phyloP scores from a whole-genome alignment of 345 rosid genomes.

The Eucalyptus albens region DNA sequence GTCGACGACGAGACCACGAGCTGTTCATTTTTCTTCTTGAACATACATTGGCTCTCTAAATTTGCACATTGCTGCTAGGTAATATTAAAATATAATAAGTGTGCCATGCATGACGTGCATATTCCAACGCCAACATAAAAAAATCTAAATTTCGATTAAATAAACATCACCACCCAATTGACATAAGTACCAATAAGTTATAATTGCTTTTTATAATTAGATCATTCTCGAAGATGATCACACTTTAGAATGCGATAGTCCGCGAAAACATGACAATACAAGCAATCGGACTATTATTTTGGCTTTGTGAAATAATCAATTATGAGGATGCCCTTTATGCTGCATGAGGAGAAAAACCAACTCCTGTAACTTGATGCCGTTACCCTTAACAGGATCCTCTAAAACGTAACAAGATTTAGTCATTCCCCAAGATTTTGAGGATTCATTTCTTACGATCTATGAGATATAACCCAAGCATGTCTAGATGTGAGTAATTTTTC shows the following conservation, averaged over 20 bases:
- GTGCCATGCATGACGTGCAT: no score
- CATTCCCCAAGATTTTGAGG: not conserved
- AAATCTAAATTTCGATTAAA: no score
- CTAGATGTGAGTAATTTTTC: not conserved
- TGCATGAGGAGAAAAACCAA: not conserved
- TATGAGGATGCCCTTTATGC: not conserved
- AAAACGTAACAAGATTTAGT: not conserved
- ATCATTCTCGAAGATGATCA: not conserved
- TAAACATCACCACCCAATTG: no score
- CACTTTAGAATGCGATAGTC: not conserved
- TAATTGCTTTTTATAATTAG: no score
- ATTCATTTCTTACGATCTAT: not conserved
- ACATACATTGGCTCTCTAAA: not conserved
- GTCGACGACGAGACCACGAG: conserved; percentile 19
- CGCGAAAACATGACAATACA: not conserved
- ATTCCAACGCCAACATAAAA: no score
- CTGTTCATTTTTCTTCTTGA: conserved; percentile 13
- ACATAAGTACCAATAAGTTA: no score
- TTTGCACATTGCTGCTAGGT: no score
- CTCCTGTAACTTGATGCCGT: not conserved
- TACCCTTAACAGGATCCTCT: not conserved
- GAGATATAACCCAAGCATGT: not conserved
- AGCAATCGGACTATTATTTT: not conserved
- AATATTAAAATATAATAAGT: no score
- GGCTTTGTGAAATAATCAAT: not conserved